Base-by-base conservation (phyloP, 2,329 filamentous ascomycete genomes). In the Aspergillus uvarum region DNA sequence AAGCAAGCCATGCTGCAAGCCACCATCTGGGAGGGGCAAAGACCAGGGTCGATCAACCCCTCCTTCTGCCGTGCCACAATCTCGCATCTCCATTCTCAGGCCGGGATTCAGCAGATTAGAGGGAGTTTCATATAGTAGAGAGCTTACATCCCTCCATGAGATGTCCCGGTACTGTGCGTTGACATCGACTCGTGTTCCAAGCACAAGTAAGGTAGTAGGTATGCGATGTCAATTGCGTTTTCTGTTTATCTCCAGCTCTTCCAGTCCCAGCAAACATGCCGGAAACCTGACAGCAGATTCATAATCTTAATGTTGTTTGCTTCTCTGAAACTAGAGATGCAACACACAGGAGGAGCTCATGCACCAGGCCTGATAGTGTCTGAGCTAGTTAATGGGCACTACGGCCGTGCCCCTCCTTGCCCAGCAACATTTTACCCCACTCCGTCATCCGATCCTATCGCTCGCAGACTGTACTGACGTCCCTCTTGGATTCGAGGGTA, bases 1-100 rank as follows among this genome's bases (percentile, higher is more conserved):
- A 52, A 19, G 38, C 16, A n/a, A 22, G 35, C 31, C 24, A 29
- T 14, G 50, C 48, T 50, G 48, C 22, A 50, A 50, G 48, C 29
- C 48, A 26, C 31, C 10, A 52, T 35, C 29, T 52, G 16, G 14
- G 29, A 22, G n/a, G 11, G 48, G 48, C 7, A 10, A 52, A 52
- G 50, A 52, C 50, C 50, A n/a, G 60, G 63, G 60, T 52, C 56
- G 60, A 64, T 65, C 64, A 52, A 19, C 58, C 54, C 48, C 51
- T 62, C 50, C 52, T 51, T 19, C 51, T 31, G 56, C 56, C 32
- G 38, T 44, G 38, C 38, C 38, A 44, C 38, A 5, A n/a, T 44
- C 5, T 8, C 6, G 16, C 16, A 19, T 44, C 16, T 16, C 6
- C 5, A 44, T 44, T 44, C n/a, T 44, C 38, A 3, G 6, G 16